phyloP scores from a whole-genome alignment of 208 protist species.

The Zelonia costaricensis region DNA sequence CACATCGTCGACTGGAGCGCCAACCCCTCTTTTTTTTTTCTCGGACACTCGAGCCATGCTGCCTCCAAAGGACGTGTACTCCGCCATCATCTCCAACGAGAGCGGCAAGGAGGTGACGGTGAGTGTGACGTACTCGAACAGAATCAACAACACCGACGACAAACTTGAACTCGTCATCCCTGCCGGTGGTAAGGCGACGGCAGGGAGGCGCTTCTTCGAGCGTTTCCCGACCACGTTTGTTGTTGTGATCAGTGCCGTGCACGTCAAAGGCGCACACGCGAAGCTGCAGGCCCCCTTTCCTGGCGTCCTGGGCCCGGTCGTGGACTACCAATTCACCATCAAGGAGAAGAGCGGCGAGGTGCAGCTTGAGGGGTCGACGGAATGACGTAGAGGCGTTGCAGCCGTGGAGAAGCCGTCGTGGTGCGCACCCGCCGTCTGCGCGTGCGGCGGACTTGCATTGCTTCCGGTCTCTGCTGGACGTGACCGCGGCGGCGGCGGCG shows the following conservation, averaged over 20 bases:
- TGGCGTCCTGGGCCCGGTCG: slow-evolving; percentile 40
- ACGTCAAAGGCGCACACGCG: slow-evolving; percentile 27
- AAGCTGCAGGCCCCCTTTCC: slow-evolving; percentile 40
- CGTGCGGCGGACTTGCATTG: too few species aligned
- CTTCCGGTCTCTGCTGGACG: too few species aligned
- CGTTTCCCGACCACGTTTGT: slow-evolving; percentile 23
- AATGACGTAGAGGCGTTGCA: too few species aligned
- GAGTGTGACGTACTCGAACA: slow-evolving; percentile 39
- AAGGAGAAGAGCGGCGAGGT: slow-evolving; percentile 9
- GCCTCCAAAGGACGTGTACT: slow-evolving; percentile 72
- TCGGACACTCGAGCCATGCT: slow-evolving; percentile 30
- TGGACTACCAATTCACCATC: slow-evolving; percentile 51
- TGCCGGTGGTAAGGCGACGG: slow-evolving; percentile 19
- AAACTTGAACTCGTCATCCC: slow-evolving; percentile 12
- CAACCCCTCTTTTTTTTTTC: background rate
- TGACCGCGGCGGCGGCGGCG: too few species aligned
- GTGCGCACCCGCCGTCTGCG: too few species aligned
- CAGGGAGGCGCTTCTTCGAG: slow-evolving; percentile 39
- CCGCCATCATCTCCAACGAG: slow-evolving; percentile 51
- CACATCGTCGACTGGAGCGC: too few species aligned
- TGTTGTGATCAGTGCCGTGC: slow-evolving; percentile 35
- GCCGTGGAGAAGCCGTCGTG: too few species aligned
- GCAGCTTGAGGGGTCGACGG: slow-evolving; percentile 4
- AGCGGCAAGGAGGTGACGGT: slow-evolving; percentile 34
- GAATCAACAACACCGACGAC: slow-evolving; percentile 2